Evolutionary conservation across 495 filamentous ascomycete genomes (phyloP), one percentile per base, ranked within the genome.

Genomic region (Hypoxylon rickii): DNA sequence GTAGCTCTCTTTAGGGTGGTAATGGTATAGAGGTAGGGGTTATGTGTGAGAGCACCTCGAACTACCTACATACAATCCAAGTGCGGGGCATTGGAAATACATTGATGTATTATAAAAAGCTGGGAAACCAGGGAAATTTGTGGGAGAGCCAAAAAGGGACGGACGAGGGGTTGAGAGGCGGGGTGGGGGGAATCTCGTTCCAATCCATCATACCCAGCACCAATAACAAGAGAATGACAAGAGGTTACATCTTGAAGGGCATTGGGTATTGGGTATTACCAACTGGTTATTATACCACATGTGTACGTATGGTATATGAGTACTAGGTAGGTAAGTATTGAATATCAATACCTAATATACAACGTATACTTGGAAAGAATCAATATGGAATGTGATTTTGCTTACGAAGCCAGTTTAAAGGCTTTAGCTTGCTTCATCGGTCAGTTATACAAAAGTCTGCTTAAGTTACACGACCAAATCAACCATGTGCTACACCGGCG

Each of bases 101-200:
- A n/a, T n/a, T n/a, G n/a, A n/a, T n/a, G n/a, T n/a, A n/a, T n/a
- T n/a, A n/a, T n/a, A 51, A 55, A 61, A 29, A 61, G 52, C 45
- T 50, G 46, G 58, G 52, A 55, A 62, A 56, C 52, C 46, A 62
- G 47, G 58, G 51, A 62, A n/a, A 47, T 62, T 24, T 55, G 58
- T 62, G 58, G 58, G 48, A 57, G 49, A 49, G 52, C 59, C 47
- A 62, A 41, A 53, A 52, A 49, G 50, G 51, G 26, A 50, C 37
- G 53, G 59, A 60, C 59, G 59, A 54, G 59, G 59, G 59, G 47
- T 54, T 19, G 24, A 44, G 48, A 57, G 44, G 53, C 53, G 53
- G 58, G 50, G 42, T 33, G 22, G 22, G 31, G 33, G 26, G 39
- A n/a, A 32, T 60, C 44, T 52, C 43, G 34, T 37, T 41, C 47